phyloP scores from a whole-genome alignment of 2,329 filamentous ascomycete genomes.

The Parastagonospora nodorum region DNA sequence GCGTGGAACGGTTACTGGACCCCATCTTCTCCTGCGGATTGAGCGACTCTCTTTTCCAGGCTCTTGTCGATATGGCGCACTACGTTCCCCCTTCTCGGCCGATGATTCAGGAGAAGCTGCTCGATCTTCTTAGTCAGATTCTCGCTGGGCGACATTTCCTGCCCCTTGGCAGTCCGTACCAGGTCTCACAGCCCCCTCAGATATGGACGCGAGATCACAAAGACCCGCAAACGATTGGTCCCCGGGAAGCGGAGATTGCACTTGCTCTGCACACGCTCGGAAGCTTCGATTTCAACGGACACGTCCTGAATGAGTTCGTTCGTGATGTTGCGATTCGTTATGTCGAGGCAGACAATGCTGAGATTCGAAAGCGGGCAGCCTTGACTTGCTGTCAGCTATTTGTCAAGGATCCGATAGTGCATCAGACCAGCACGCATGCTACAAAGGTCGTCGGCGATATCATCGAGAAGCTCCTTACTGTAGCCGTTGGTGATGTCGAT shows the following conservation, averaged over 20 bases:
- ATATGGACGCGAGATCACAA: constrained; percentile 87
- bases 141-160: constrained; percentile 91
- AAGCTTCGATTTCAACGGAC: constrained; percentile 90
- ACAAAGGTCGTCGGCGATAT: constrained; percentile 97
- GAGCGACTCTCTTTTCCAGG: constrained; percentile 91
- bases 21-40: constrained; percentile 97
- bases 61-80: constrained; percentile 96
- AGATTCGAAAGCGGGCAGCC: constrained; percentile 91
- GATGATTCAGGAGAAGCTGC: constrained; percentile 88
- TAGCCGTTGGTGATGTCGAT: constrained; percentile 89
- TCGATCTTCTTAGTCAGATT: constrained; percentile 94
- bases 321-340: constrained; percentile 98
- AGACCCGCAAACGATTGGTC: constrained; percentile 80
- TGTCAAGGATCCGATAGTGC: constrained; percentile 94
- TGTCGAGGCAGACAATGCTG: constrained; percentile 92
- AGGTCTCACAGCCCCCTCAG: constrained; percentile 78
- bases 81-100: constrained; percentile 95
- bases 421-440: constrained; percentile 95
- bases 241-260: constrained; percentile 83
- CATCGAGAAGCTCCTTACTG: constrained; percentile 93
- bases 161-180: constrained; percentile 87
- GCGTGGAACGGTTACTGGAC: constrained; percentile 93
- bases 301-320: constrained; percentile 97
- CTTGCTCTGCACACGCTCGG: constrained; percentile 92
- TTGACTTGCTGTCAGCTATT: constrained; percentile 98